Base-by-base conservation (phyloP, 1,284 basidiomycete species). In the Ganoderma multipileum region DNA sequence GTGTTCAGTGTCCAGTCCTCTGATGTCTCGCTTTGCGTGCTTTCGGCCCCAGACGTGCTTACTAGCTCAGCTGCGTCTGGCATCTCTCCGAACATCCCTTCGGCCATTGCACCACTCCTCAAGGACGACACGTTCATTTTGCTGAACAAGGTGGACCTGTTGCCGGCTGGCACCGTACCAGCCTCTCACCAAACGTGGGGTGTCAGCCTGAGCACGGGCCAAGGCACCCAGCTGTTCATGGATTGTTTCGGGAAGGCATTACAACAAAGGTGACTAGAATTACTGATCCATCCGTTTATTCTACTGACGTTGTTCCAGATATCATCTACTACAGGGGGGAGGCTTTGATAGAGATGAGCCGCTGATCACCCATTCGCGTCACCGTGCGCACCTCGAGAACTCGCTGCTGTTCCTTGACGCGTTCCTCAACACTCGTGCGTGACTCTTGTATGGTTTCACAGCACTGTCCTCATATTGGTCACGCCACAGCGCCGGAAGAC, bases 311-410 rank as follows among this genome's bases (percentile, higher is more conserved):
- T 30, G 52, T 12, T 38, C 1, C 71, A 87, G 85, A 57, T 86
- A 82, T 63, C 76, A 82, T 28, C 65, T 83, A 0, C 50, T 78
- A 20, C 75, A 80, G 47, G 77, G 79, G 52, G 72, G 76, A 8
- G 71, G 71, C 4, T 52, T 69, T 18, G 67, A 71, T 50, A 41
- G 68, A 2, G 82, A 86, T 26, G 79, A 83, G 18, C 92, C 93
- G 0, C 81, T 96, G 16, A 88, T 96, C 64, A 95, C 93, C 0
- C 91, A 94, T 68, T 86, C 89, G 3, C 87, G 95, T 23, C 95
- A 97, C 77, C 87, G 94, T 7, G 84, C 86, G 7, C 92, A 95
- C 74, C 84, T 97, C 20, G 85, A 92, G 76, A 84, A 86, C 30
- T 91, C 93, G 0, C 80, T 87, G 12, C 82, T 75, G 7, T 91